Base-by-base conservation (phyloP, 2,329 filamentous ascomycete genomes). In the Diaporthe sp. region DNA sequence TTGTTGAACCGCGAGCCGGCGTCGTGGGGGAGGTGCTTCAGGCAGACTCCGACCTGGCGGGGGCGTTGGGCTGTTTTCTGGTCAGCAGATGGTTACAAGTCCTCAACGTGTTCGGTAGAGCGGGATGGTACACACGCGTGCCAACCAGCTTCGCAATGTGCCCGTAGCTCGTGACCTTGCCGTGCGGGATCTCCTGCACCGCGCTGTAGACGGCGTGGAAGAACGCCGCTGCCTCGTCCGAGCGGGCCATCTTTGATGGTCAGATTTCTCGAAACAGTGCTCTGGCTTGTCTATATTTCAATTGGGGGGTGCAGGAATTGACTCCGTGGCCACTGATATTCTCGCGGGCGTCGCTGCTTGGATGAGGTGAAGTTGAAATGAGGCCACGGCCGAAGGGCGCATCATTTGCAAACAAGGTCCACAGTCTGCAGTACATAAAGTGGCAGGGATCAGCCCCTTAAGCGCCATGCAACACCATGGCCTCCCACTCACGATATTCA, bases 141-240 rank as follows among this genome's bases (percentile, higher is more conserved):
- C 93, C 94, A 12, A 96, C 84, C 7, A 96, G 86, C 74, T 84
- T 86, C 51, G 93, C 94, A 76, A 96, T 95, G 81, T 95, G 93
- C 3, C 94, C 95, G 81, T 98, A 98, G 61, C 91, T 94, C 1
- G 96, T 98, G 55, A 98, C 95, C 81, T 89, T 93, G 75, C 96
- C 96, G 12, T 84, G 81, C 0, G 97, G 96, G 42, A 98, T 94
- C 82, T 98, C 92, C 82, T 96, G 94, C 4, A 98, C 90, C 19
- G 96, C 95, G 74, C 88, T 85, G 85, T 97, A 98, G 66, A 98
- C 95, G 58, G 93, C 86, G 85, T 87, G 85, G 83, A 93, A 94
- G 87, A 95, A 96, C 27, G 92, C 89, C 76, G 88, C 87, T 17
- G 93, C 93, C 83, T 96, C 94, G 78, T 95, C 93, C 58, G 92